Evolutionary conservation across 352 stramenopile genomes (phyloP), one percentile per base, ranked within the genome.

Genomic region (Pythium vanterpoolii): DNA sequence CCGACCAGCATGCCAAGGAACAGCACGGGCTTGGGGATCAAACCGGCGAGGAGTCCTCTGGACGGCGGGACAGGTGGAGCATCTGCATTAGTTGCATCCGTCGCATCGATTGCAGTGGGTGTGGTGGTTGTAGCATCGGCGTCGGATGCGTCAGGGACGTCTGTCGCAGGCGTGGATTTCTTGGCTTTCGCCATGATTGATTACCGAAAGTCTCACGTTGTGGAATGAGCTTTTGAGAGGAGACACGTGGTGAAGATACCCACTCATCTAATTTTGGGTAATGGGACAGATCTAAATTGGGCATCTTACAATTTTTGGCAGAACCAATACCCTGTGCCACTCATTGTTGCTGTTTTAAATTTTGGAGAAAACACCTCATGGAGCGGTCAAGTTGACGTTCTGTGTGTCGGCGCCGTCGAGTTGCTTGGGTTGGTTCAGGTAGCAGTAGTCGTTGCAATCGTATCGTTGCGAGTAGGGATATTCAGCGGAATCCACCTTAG

Each of bases 21-120:
- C 16, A 86, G 67, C 48, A 87, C 54, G 46, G 68, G 72, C 30
- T 69, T 72, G 27, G 77, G 77, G 31, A 87, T 33, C 53, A 83
- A 70, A 48, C 69, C 67, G 40, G 42, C 31, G 3, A 44, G 31
- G 8, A 36, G 44, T 5, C 2, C 31, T 38, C 31, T 14, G 16
- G 31, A 38, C 31, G 31, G 9, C 10, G 31, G 4, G 9, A 14
- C 31, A 38, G 31, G 31, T 14, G 31, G n/a, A n/a, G n/a, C n/a
- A n/a, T n/a, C n/a, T n/a, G n/a, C n/a, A n/a, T n/a, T 38, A 14
- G 10, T 5, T 14, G 9, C 31, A 2, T 8, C 31, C 9, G 31
- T 14, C 10, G 31, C 31, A 38, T 38, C 31, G 9, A 14, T 14
- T 36, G 44, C n/a, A 36, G 44, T 16, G 6, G 46, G 18, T 6